Conservation (phyloP, 2,329 filamentous ascomycete genomes). For the Alternaria gaisen region DNA sequence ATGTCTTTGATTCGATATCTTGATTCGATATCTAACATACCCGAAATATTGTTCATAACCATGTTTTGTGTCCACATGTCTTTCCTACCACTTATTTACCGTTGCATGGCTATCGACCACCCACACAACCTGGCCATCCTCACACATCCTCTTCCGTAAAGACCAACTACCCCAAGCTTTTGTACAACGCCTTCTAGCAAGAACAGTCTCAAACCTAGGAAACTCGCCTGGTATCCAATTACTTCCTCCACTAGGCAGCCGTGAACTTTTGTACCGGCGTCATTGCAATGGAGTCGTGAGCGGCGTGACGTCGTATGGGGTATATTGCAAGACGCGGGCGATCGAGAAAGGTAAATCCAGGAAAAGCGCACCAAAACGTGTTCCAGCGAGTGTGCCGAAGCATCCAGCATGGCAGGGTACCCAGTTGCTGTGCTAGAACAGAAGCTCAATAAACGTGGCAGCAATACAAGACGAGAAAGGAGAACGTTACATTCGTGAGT, state of each 20-base stretch:
- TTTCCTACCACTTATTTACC: slow-evolving; percentile 8
- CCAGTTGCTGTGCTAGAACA: slow-evolving; percentile 21
- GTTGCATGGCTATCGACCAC: neutral
- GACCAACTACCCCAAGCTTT: neutral
- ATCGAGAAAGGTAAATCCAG: slow-evolving; percentile 15
- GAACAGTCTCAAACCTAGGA: slow-evolving; percentile 10
- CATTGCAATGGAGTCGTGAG: slow-evolving; percentile 36
- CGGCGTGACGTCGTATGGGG: slow-evolving; percentile 38
- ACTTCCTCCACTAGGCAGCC: slow-evolving; percentile 25
- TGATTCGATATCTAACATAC: slow-evolving; percentile 20
- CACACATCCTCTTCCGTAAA: neutral
- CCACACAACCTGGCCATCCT: neutral
- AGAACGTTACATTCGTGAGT: slow-evolving; percentile 17
- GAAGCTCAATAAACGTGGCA: neutral
- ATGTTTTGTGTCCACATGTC: slow-evolving; percentile 16
- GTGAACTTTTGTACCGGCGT: slow-evolving; percentile 19
- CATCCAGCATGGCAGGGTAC: slow-evolving; percentile 11
- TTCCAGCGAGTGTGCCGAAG: slow-evolving; percentile 27
- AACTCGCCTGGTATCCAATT: slow-evolving; percentile 5
- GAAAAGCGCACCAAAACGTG: slow-evolving; percentile 1
- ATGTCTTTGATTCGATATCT: neutral
- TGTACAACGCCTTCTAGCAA: slow-evolving; percentile 10
- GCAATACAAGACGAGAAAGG: neutral
- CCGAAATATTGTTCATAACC: slow-evolving; percentile 25
- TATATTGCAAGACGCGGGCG: slow-evolving; percentile 30